phyloP scores from a whole-genome alignment of 164 flowering plant species.

The Macadamia integrifolia region DNA sequence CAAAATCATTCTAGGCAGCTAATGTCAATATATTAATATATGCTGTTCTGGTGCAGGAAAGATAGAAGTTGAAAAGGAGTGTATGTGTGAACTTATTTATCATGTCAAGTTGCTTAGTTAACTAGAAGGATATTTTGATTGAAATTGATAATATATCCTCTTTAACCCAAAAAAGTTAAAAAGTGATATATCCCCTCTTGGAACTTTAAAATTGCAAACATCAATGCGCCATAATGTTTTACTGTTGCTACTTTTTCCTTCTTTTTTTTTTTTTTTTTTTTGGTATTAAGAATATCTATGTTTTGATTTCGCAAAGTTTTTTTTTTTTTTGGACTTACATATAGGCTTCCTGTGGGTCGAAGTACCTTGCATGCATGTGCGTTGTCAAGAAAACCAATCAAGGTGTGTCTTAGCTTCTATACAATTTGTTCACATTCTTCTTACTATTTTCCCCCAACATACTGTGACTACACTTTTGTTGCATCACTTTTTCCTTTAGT shows the following conservation, averaged over 20 bases:
- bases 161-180: too few relatives aligned
- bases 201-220: background rate
- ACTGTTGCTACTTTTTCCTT: background rate
- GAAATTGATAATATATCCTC: too few relatives aligned
- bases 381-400: conserved; percentile 33
- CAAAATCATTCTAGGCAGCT: background rate
- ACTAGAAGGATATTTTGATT: too few relatives aligned
- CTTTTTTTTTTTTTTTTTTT: background rate
- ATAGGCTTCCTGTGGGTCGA: conserved; percentile 36
- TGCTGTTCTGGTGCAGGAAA: too few relatives aligned
- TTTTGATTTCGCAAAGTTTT: background rate
- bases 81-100: too few relatives aligned
- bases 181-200: background rate
- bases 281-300: background rate
- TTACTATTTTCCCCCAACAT: background rate
- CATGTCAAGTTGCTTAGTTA: too few relatives aligned
- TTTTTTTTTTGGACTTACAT: background rate
- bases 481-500: background rate
- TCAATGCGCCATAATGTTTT: background rate
- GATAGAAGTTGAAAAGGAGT: too few relatives aligned
- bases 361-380: conserved; percentile 19
- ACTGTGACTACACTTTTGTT: background rate
- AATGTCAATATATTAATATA: too few relatives aligned
- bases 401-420: conserved; percentile 24
- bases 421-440: too few relatives aligned